These are phyloP conservation scores for Tolypocladium cylindrosporum DNA, from an alignment of 2,329 filamentous ascomycete genomes.

Conservation along the genomic window DNA sequence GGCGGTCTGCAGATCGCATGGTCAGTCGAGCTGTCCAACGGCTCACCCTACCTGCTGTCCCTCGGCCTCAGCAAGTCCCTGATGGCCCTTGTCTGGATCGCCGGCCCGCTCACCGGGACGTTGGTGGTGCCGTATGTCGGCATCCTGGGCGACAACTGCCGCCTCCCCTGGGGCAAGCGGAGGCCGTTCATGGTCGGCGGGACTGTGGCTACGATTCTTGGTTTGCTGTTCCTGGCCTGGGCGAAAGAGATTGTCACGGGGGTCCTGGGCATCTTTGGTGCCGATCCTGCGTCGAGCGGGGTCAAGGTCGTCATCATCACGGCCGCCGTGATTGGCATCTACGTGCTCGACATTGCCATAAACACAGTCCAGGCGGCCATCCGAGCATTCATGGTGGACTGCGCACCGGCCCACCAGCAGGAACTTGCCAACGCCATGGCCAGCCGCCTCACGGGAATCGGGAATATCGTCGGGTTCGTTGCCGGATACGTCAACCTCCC, in stretches of 20 bases:
- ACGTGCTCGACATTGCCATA: slow-evolving; percentile 86
- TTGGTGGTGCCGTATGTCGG: slow-evolving; percentile 77
- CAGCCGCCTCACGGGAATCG: slow-evolving; percentile 73
- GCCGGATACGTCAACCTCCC: slow-evolving; percentile 79
- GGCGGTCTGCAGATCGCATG: slow-evolving; percentile 89
- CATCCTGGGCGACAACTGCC: slow-evolving; percentile 70
- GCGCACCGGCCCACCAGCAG: slow-evolving; percentile 85
- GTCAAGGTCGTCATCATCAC: slow-evolving; percentile 61
- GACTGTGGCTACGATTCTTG: slow-evolving; percentile 53
- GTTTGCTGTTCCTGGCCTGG: slow-evolving; percentile 64
- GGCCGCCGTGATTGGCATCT: slow-evolving; percentile 77
- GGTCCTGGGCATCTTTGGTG: slow-evolving; percentile 60
- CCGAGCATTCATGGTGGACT: slow-evolving; percentile 87
- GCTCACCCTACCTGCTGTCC: slow-evolving; percentile 74
- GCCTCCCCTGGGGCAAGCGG: slow-evolving; percentile 64
- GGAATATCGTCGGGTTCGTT: slow-evolving; percentile 84
- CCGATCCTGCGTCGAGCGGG: slow-evolving; percentile 50
- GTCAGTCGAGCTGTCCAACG: slow-evolving; percentile 91
- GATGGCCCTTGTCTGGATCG: slow-evolving; percentile 78
- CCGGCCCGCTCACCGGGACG: slow-evolving; percentile 67
- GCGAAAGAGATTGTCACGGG: slow-evolving; percentile 61
- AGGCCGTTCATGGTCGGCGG: slow-evolving; percentile 75
- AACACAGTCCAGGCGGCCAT: slow-evolving; percentile 95
- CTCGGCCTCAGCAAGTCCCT: slow-evolving; percentile 74
- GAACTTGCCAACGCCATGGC: slow-evolving; percentile 93